These are phyloP conservation scores for Candida sithepensis DNA, from an alignment of 805 yeast species.

Conservation along the genomic window DNA sequence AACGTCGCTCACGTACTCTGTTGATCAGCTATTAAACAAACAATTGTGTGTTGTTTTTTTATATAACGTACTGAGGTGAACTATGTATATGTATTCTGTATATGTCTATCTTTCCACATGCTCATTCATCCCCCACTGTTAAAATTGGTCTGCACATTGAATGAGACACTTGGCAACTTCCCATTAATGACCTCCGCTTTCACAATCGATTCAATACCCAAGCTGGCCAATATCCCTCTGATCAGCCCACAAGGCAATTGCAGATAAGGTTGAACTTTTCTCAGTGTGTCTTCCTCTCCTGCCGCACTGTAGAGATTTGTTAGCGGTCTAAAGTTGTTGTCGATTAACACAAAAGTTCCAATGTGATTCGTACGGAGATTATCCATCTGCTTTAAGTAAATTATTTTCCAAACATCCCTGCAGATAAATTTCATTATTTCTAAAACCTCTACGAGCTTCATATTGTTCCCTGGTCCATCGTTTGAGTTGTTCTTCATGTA, in stretches of 20 bases:
- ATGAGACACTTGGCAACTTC: slow-evolving; percentile 64
- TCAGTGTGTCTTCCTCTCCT: slow-evolving; percentile 41
- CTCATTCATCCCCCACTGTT: slow-evolving; percentile 4
- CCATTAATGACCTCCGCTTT: slow-evolving; percentile 51
- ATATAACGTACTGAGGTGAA: too few relatives aligned
- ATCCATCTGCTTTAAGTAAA: slow-evolving; percentile 86
- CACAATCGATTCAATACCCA: slow-evolving; percentile 66
- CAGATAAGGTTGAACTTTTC: slow-evolving; percentile 45
- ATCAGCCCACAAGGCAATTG: slow-evolving; percentile 78
- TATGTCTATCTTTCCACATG: too few relatives aligned
- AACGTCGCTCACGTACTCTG: too few relatives aligned
- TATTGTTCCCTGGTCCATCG: slow-evolving; percentile 11
- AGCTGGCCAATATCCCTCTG: slow-evolving; percentile 63
- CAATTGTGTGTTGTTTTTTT: too few relatives aligned
- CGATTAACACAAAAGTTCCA: slow-evolving; percentile 77
- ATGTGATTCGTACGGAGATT: slow-evolving; percentile 89
- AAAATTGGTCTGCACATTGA: slow-evolving; percentile 58
- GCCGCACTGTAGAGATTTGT: slow-evolving; percentile 43
- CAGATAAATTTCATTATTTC: slow-evolving; percentile 91
- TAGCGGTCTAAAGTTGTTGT: slow-evolving; percentile 56
- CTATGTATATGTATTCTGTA: too few relatives aligned
- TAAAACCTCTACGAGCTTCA: slow-evolving; percentile 53
- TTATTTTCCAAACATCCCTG: slow-evolving; percentile 81
- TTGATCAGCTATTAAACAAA: too few relatives aligned
- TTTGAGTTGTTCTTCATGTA: slow-evolving; percentile 18